Percentiles rank a stretch among this genome's conserved stretches.
Evolutionary conservation across 2,329 filamentous ascomycete species (phyloP).

Genomic region (Huntiella decipiens): DNA sequence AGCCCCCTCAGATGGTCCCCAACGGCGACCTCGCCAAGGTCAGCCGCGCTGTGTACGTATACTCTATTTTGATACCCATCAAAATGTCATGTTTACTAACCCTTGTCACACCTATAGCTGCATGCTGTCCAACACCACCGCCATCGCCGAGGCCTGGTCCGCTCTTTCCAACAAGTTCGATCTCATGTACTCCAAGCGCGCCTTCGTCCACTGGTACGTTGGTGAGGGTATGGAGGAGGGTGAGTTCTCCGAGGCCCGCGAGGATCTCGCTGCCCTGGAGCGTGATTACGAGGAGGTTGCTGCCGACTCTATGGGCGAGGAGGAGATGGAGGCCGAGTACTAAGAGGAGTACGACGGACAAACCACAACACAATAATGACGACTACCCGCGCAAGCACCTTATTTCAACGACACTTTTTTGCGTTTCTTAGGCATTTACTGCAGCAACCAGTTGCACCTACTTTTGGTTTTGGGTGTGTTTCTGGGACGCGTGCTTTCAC

Average conservation of each 20-base stretch:
- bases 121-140: slow-evolving; percentile 98
- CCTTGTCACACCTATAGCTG: slow-evolving; percentile 33
- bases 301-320: slow-evolving; percentile 76
- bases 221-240: slow-evolving; percentile 99
- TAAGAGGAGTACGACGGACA: slow-evolving; percentile 26
- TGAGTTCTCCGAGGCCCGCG: slow-evolving; percentile 97
- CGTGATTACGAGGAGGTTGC: slow-evolving; percentile 98
- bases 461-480: neutral
- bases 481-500: neutral
- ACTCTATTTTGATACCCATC: neutral
- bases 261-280: slow-evolving; percentile 94
- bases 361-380: slow-evolving; percentile 4
- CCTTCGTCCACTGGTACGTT: slow-evolving; percentile 99
- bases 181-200: slow-evolving; percentile 99
- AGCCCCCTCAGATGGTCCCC: slow-evolving; percentile 85
- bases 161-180: slow-evolving; percentile 96
- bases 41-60: slow-evolving; percentile 84
- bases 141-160: slow-evolving; percentile 95
- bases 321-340: slow-evolving; percentile 83
- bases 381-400: slow-evolving; percentile 5
- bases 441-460: slow-evolving; percentile 1
- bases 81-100: neutral
- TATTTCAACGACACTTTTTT: slow-evolving; percentile 4
- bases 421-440: slow-evolving; percentile 1
- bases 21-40: slow-evolving; percentile 96